These are phyloP conservation scores for Trichocladium uniseriatum DNA, from an alignment of 495 filamentous ascomycete genomes.

Conservation along the genomic window DNA sequence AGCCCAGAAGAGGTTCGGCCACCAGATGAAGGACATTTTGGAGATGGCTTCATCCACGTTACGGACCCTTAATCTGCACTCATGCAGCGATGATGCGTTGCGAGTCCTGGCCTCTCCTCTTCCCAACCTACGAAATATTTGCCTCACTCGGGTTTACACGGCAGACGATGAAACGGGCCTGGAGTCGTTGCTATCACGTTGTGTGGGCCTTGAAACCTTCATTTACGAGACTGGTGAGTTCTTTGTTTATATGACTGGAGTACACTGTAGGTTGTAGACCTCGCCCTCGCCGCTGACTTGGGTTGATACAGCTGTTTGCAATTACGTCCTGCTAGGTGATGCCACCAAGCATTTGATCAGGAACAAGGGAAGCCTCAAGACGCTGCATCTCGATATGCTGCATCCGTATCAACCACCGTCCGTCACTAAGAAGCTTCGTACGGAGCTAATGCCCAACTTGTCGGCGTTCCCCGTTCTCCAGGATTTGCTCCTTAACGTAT, in stretches of 20 bases:
- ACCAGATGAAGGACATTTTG: constrained; percentile 10
- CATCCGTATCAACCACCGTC: background rate
- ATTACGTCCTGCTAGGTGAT: constrained; percentile 1
- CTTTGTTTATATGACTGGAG: background rate
- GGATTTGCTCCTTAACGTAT: constrained; percentile 10
- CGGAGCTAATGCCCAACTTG: constrained; percentile 11
- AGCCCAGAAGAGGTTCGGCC: no score
- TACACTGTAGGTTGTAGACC: background rate
- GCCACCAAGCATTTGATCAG: constrained; percentile 6
- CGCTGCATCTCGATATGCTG: constrained; percentile 9
- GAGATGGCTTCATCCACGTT: constrained; percentile 12
- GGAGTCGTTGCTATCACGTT: constrained; percentile 6
- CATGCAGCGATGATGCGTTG: background rate
- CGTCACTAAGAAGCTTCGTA: background rate
- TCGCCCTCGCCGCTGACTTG: no score
- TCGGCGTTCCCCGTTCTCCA: constrained; percentile 8
- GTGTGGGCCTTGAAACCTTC: constrained; percentile 10
- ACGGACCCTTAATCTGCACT: constrained; percentile 9
- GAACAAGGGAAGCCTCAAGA: constrained; percentile 12
- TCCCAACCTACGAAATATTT: constrained; percentile 11
- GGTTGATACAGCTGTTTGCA: no score
- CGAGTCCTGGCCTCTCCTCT: constrained; percentile 1
- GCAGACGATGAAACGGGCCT: constrained; percentile 1
- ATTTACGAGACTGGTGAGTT: constrained; percentile 11
- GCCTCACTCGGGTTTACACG: constrained; percentile 6